phyloP scores from a whole-genome alignment of 1,139 yeast genomes.

The Pichia inconspicua region DNA sequence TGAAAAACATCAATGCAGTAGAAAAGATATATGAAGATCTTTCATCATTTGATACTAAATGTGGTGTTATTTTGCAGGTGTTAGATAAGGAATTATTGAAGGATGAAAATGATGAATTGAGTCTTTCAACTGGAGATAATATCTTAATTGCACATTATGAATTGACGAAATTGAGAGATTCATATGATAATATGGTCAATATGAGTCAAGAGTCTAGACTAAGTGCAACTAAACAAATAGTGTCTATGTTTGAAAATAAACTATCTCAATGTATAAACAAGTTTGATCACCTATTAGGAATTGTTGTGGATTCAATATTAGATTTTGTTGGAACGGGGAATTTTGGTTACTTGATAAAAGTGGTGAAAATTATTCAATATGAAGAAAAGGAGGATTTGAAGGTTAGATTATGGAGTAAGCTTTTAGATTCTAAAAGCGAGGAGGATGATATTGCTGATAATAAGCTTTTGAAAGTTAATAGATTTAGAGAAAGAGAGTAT shows the following conservation, averaged over 20 bases:
- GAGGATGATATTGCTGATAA: slow-evolving; percentile 13
- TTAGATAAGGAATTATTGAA: slow-evolving; percentile 48
- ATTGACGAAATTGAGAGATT: slow-evolving; percentile 65
- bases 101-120: slow-evolving; percentile 45
- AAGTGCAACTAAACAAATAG: slow-evolving; percentile 68
- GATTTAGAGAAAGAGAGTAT: slow-evolving; percentile 47
- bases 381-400: slow-evolving; percentile 77
- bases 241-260: slow-evolving; percentile 51
- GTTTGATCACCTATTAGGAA: slow-evolving; percentile 60
- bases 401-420: slow-evolving; percentile 41
- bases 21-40: slow-evolving; percentile 60
- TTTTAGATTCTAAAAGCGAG: slow-evolving; percentile 10
- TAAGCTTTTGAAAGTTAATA: slow-evolving; percentile 18
- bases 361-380: slow-evolving; percentile 68
- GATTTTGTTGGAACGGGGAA: slow-evolving; percentile 38
- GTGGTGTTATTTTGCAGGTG: slow-evolving; percentile 43
- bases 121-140: slow-evolving; percentile 32
- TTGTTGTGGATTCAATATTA: slow-evolving; percentile 31
- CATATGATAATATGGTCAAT: slow-evolving; percentile 59
- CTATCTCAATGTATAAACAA: slow-evolving; percentile 41
- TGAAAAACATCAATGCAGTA: slow-evolving; percentile 68
- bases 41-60: slow-evolving; percentile 43
- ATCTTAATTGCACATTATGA: slow-evolving; percentile 62
- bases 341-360: slow-evolving; percentile 55
- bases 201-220: slow-evolving; percentile 34